Evolutionary conservation across 164 flowering plant genomes (phyloP).

Genomic region (Euptelea pleiosperma): DNA sequence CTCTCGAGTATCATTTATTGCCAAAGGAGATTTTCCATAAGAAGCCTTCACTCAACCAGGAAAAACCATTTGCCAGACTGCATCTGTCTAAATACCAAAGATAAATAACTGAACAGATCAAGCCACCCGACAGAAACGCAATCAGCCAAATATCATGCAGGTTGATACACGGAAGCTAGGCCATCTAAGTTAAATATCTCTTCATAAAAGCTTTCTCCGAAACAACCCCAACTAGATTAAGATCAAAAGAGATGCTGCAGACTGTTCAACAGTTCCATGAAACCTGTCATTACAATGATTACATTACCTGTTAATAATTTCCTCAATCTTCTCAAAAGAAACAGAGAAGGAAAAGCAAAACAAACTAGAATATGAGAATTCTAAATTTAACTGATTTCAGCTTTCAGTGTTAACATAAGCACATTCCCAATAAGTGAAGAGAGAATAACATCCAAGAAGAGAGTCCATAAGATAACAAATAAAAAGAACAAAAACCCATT

Average conservation of each 20-base stretch:
- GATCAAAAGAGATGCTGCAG: slow-evolving; percentile 11
- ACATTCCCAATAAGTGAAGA: not conserved
- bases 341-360: not conserved
- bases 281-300: slow-evolving; percentile 24
- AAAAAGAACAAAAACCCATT: not conserved
- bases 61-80: not conserved
- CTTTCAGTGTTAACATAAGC: not conserved
- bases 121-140: slow-evolving; percentile 9
- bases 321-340: not conserved
- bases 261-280: slow-evolving; percentile 17
- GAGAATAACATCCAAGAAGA: not conserved
- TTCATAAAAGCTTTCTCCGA: slow-evolving; percentile 3
- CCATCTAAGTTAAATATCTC: too few relatives aligned
- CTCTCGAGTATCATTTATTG: not conserved
- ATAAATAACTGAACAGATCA: not conserved
- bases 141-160: not conserved
- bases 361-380: not conserved
- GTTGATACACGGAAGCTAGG: not conserved
- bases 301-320: slow-evolving; percentile 6
- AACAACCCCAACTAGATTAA: too few relatives aligned
- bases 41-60: slow-evolving; percentile 12
- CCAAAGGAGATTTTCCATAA: slow-evolving; percentile 31
- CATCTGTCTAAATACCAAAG: not conserved
- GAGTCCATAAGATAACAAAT: not conserved
- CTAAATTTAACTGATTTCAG: not conserved